These are phyloP conservation scores for Penicillium aurantiogriseum DNA, from an alignment of 2,329 filamentous ascomycete species.

Conservation along the genomic window DNA sequence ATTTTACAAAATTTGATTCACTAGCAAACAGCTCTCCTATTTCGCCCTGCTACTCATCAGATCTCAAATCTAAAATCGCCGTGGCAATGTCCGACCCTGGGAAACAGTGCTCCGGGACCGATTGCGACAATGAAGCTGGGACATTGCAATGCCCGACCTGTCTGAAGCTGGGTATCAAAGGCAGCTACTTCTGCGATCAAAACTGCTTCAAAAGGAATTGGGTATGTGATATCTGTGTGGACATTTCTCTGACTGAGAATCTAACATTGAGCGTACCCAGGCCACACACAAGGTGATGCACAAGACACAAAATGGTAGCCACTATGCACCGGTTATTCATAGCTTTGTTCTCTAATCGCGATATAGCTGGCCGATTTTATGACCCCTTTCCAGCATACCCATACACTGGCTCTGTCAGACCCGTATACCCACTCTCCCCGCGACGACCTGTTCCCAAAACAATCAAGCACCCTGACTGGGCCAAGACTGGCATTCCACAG, in stretches of 20 bases:
- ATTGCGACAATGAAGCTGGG: slow-evolving; percentile 80
- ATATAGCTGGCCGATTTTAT: slow-evolving; percentile 76
- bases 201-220: slow-evolving; percentile 96
- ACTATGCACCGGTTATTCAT: background rate
- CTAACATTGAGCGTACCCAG: slow-evolving; percentile 9
- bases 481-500: slow-evolving; percentile 68
- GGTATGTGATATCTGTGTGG: slow-evolving; percentile 56
- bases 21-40: background rate
- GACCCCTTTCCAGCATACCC: slow-evolving; percentile 83
- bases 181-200: slow-evolving; percentile 72
- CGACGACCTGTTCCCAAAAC: slow-evolving; percentile 68
- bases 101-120: slow-evolving; percentile 63
- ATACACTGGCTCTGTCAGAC: slow-evolving; percentile 74
- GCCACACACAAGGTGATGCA: slow-evolving; percentile 53
- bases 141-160: slow-evolving; percentile 87
- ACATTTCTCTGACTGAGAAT: background rate
- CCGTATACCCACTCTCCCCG: slow-evolving; percentile 75
- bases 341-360: slow-evolving; percentile 56
- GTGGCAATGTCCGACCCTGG: slow-evolving; percentile 6
- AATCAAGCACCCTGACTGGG: slow-evolving; percentile 79
- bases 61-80: background rate
- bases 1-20: no score
- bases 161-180: slow-evolving; percentile 75
- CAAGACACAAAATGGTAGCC: slow-evolving; percentile 66
- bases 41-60: background rate